These are phyloP conservation scores for Croton setiger DNA, from an alignment of 441 rosid genomes.

Conservation along the genomic window DNA sequence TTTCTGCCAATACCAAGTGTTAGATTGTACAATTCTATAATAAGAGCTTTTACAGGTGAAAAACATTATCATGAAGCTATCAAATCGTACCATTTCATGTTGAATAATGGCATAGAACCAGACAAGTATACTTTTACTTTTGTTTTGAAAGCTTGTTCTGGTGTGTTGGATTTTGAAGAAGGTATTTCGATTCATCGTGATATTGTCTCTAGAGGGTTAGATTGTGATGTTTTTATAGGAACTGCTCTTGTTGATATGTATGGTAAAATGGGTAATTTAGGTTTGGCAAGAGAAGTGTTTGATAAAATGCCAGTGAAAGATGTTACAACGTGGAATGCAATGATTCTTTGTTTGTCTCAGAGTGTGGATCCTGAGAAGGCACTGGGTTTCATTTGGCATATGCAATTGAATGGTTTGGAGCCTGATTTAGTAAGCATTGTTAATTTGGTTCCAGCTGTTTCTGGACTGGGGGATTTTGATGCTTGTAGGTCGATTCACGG, in stretches of 20 bases:
- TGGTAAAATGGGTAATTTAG: slow-evolving; percentile 40
- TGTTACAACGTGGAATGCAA: slow-evolving; percentile 72
- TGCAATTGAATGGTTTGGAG: slow-evolving; percentile 43
- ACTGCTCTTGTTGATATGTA: slow-evolving; percentile 60
- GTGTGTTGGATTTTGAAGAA: slow-evolving; percentile 39
- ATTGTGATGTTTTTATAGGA: slow-evolving; percentile 53
- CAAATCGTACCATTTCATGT: slow-evolving; percentile 47
- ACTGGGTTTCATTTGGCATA: slow-evolving; percentile 37
- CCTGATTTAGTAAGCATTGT: slow-evolving; percentile 64
- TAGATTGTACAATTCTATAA: slow-evolving; percentile 50
- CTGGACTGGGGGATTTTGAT: slow-evolving; percentile 50
- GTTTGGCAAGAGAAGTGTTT: slow-evolving; percentile 58
- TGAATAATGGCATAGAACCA: slow-evolving; percentile 39
- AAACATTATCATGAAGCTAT: slow-evolving; percentile 35
- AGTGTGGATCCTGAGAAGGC: slow-evolving; percentile 59
- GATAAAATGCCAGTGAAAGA: slow-evolving; percentile 61
- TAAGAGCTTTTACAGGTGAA: slow-evolving; percentile 44
- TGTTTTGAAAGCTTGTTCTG: slow-evolving; percentile 65
- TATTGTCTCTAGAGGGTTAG: slow-evolving; percentile 36
- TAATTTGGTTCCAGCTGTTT: slow-evolving; percentile 65
- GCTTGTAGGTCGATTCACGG: slow-evolving; percentile 66
- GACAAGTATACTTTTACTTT: slow-evolving; percentile 65
- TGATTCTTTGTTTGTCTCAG: slow-evolving; percentile 66
- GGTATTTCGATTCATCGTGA: slow-evolving; percentile 37
- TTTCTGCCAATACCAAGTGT: slow-evolving; percentile 52